Evolutionary conservation across 192 early-diverging fungal genomes (phyloP), one percentile per base, ranked within the genome.

Genomic region (Haplosporangium gracile): DNA sequence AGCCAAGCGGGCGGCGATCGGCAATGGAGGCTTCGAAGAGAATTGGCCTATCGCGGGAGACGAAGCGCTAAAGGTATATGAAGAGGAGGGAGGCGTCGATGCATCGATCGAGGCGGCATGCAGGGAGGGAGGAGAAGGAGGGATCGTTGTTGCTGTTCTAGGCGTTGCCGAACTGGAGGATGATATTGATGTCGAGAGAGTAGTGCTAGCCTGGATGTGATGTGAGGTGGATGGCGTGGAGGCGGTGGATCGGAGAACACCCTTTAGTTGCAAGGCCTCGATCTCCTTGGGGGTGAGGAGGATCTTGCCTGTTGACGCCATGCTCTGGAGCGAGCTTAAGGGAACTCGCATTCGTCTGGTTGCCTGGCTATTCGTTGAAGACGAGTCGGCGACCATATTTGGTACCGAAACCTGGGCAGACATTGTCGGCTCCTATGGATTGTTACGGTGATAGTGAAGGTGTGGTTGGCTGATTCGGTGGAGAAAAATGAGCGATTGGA

Each of bases 271-370:
- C 7, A 85, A 71, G 57, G 51, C 34, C 36, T 85, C 69, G 70
- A 85, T 75, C 20, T 85, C 83, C 34, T 47, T 70, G 57, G 68
- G 74, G 18, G 78, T 70, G 20, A 85, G 60, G 6, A 72, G 77
- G 18, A 75, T 70, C 2, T 32, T 73, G 29, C 73, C 83, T 53
- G 74, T 42, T 18, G 83, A 68, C 5, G 78, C 75, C n/a, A 74
- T 72, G 74, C 55, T 76, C 29, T 79, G 83, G 24, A 85, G 63
- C 43, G 60, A 51, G 43, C 74, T 77, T 11, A 85, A 63, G 20
- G 74, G 76, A 13, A 85, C 60, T 13, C 83, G 73, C 74, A 80
- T 76, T 5, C 60, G 16, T 36, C 26, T 55, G 47, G 43, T 51
- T 55, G 60, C 42, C 2, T 70, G 68, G 10, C 32, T 68, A 45